Conservation (phyloP, 345 rosid genomes). For the Theobroma cacao region DNA sequence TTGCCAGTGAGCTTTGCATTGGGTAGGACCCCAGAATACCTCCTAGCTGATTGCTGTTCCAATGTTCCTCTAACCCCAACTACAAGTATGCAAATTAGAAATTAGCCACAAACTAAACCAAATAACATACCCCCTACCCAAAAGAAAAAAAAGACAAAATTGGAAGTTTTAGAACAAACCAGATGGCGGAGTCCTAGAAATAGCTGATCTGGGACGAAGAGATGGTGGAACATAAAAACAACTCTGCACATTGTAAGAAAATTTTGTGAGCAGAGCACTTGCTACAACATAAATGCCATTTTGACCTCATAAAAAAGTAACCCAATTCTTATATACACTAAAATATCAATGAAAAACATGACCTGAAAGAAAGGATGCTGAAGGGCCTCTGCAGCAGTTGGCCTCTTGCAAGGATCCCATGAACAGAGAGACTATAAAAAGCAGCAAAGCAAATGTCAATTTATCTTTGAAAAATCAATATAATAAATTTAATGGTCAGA, state of each 20-base stretch:
- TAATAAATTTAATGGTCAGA: neutral
- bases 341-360: neutral
- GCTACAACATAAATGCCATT: neutral
- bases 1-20: conserved; percentile 42
- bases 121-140: neutral
- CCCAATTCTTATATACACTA: neutral
- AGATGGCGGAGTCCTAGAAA: conserved; percentile 67
- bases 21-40: conserved; percentile 41
- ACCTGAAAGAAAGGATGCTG: conserved; percentile 98
- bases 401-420: conserved; percentile 94
- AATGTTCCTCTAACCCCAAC: conserved; percentile 50
- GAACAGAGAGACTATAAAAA: conserved; percentile 70
- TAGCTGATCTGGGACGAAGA: conserved; percentile 56
- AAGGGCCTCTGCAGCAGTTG: conserved; percentile 79
- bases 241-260: conserved; percentile 43
- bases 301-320: neutral
- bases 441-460: neutral
- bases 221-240: conserved; percentile 90
- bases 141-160: neutral
- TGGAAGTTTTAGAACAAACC: conserved; percentile 26
- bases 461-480: neutral
- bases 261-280: neutral
- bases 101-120: neutral
- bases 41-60: conserved; percentile 50
- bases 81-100: conserved; percentile 15